phyloP scores from a whole-genome alignment of 768 basidiomycete species.

The Steccherinum ochraceum region DNA sequence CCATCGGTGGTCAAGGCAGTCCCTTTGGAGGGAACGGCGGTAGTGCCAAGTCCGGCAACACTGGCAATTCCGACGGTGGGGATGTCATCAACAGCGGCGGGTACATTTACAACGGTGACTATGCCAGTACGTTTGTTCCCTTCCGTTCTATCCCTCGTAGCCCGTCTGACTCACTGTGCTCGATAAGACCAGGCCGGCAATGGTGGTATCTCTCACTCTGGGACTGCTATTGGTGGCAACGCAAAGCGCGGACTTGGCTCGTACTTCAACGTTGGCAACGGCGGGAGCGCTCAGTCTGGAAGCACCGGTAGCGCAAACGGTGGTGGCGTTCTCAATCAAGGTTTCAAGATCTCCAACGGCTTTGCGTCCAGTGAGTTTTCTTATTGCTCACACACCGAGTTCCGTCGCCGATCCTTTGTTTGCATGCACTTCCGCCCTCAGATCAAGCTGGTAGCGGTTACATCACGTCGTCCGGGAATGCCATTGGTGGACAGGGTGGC shows the following conservation, averaged over 20 bases:
- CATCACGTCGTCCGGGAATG: not conserved
- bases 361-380: not conserved
- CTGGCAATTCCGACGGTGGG: not conserved
- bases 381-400: too few species aligned
- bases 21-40: not conserved
- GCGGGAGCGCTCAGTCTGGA: slow-evolving; percentile 2
- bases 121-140: not conserved
- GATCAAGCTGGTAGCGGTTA: slow-evolving; percentile 1
- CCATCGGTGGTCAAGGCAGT: slow-evolving; percentile 1
- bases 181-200: not conserved
- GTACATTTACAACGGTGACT: not conserved
- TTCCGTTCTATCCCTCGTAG: not conserved
- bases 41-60: not conserved
- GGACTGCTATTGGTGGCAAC: not conserved
- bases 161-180: not conserved
- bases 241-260: too few species aligned
- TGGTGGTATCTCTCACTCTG: not conserved
- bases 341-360: not conserved
- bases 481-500: slow-evolving; percentile 1
- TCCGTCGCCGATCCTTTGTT: too few species aligned
- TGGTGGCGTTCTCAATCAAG: not conserved
- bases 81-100: not conserved
- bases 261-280: slow-evolving; percentile 2
- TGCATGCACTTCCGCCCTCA: too few species aligned
- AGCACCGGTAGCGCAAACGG: slow-evolving; percentile 1